Evolutionary conservation across 163 green algal genomes (phyloP).

Genomic region (Scenedesmus sp.): DNA sequence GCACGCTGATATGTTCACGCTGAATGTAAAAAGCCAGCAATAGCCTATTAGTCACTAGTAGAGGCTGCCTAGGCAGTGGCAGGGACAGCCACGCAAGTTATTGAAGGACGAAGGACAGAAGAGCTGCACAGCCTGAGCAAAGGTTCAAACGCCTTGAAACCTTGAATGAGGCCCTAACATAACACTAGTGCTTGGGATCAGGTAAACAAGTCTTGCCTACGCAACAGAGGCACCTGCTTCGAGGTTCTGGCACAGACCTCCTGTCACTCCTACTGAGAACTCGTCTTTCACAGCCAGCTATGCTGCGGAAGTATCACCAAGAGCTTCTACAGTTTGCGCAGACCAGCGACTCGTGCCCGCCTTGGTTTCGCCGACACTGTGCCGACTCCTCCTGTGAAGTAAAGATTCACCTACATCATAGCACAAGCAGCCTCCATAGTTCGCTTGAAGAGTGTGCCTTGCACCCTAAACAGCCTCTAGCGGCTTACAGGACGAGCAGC

Average conservation of each 20-base stretch:
- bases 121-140: background rate
- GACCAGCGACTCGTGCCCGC: background rate
- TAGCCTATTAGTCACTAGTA: background rate
- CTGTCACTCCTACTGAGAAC: background rate
- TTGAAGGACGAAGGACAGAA: background rate
- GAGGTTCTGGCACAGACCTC: background rate
- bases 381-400: background rate
- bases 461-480: background rate
- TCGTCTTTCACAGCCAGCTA: background rate
- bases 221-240: background rate
- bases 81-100: background rate
- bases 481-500: background rate
- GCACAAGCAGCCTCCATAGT: background rate
- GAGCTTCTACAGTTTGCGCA: background rate
- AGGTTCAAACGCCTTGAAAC: background rate
- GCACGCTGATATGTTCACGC: constrained; percentile 27
- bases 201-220: background rate
- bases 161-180: background rate
- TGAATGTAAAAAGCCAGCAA: background rate
- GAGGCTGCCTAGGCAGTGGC: background rate
- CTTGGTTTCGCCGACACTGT: background rate
- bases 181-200: background rate
- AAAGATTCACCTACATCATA: background rate
- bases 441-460: background rate
- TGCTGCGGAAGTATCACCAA: background rate